Percentiles rank a stretch among this genome's conserved stretches.
phyloP scores from a whole-genome alignment of 257 asterid species.

The Jacaranda mimosifolia region DNA sequence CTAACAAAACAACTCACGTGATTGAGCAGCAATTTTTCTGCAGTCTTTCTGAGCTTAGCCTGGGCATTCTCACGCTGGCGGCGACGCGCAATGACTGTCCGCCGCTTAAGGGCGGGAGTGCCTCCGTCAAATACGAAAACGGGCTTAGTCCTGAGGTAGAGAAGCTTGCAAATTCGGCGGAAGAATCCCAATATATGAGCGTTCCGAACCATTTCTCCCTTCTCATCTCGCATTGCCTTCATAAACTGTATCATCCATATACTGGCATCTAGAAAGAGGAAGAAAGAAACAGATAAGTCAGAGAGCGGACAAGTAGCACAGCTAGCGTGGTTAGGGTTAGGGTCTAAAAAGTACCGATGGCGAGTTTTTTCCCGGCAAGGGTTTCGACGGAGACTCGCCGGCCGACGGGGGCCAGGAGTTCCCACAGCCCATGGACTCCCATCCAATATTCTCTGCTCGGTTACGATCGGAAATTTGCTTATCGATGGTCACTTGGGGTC shows the following conservation, averaged over 20 bases:
- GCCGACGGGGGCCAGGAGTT: conserved; percentile 94
- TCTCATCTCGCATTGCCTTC: conserved; percentile 99
- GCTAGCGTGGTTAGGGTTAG: conserved; percentile 40
- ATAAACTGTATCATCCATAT: conserved; percentile 98
- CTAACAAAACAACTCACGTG: conserved; percentile 56
- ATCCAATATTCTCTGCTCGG: conserved; percentile 38
- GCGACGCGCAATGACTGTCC: conserved; percentile 93
- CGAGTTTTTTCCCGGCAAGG: conserved; percentile 88
- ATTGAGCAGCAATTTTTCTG: conserved; percentile 93
- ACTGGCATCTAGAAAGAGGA: conserved; percentile 74
- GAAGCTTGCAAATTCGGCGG: conserved; percentile 94
- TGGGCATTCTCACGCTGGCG: conserved; percentile 99
- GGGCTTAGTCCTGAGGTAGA: conserved; percentile 87
- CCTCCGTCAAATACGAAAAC: conserved; percentile 97
- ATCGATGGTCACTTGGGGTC: background rate
- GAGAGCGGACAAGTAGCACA: background rate
- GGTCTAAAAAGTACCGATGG: conserved; percentile 71
- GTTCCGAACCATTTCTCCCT: conserved; percentile 95
- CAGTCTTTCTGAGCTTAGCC: conserved; percentile 93
- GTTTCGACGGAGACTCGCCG: conserved; percentile 99
- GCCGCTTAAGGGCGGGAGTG: conserved; percentile 93
- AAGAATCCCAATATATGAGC: conserved; percentile 93
- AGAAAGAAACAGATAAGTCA: background rate
- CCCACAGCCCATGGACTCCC: conserved; percentile 99
- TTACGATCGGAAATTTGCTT: background rate